Base-by-base conservation (phyloP, 2,329 filamentous ascomycete species). In the Cladosporium velox region DNA sequence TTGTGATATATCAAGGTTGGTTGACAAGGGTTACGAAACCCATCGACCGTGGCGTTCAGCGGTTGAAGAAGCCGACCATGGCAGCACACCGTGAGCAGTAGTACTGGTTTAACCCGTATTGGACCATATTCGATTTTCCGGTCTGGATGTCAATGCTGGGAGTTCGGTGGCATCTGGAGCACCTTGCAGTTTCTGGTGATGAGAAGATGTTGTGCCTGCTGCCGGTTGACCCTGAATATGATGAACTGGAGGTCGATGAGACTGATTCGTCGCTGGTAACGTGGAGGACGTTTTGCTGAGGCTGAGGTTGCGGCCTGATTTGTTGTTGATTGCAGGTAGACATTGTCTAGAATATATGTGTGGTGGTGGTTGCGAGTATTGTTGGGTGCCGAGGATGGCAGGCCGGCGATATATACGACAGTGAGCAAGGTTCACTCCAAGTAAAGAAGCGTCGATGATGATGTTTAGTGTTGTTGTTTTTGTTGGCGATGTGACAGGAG, bases 51-150 rank as follows among this genome's bases (percentile, higher is more conserved):
- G n/a, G 24, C 34, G 26, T 55, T 72, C 74, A 75, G 58, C 72
- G 70, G 61, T 74, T 72, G 55, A 63, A 70, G 49, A 75, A 66
- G 24, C 77, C 77, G n/a, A 78, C 76, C 38, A 78, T 72, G 49
- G 65, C 70, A 41, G 77, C 76, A 65, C 76, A 78, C 30, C 77
- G 70, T 18, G 65, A 71, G 71, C 77, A 78, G 70, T 78, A 78
- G 71, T 74, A 78, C 38, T 73, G 71, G 54, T 78, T 78, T 21
- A 78, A 69, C 11, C 77, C 77, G 54, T 77, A 78, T 14, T 70
- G 69, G 18, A 78, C 66, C 77, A 78, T 78, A 69, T 77, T 77
- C 62, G 69, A 72, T 57, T 74, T 72, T n/a, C 75, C 75, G 6
- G 74, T 76, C 57, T 70, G 64, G 26, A 74, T 58, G 59, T 78